Evolutionary conservation across 257 asterid species (phyloP).

Genomic region (Solanum habrochaites): DNA sequence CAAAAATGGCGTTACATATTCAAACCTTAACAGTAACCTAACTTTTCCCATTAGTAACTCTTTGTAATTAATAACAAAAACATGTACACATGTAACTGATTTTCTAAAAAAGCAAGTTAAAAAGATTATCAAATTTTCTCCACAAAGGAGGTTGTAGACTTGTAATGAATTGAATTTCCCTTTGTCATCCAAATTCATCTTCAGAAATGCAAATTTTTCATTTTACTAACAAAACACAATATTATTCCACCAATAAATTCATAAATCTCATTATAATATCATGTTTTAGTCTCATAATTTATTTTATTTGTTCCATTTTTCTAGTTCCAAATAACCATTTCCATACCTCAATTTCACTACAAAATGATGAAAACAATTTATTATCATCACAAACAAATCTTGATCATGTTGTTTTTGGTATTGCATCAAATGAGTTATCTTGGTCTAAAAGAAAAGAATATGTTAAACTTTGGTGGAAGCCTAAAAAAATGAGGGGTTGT

Average conservation of each 20-base stretch:
- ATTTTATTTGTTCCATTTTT: conserved; percentile 17
- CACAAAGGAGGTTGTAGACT: not conserved
- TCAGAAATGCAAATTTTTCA: conserved; percentile 26
- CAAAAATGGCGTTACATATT: not conserved
- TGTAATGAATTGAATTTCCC: not conserved
- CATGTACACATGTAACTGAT: not conserved
- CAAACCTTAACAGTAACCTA: not conserved
- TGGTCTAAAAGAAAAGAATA: conserved; percentile 48
- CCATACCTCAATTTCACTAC: conserved; percentile 11
- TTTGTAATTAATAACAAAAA: not conserved
- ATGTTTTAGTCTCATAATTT: conserved; percentile 13
- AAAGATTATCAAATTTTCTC: not conserved
- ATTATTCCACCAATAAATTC: conserved; percentile 9
- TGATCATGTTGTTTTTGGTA: conserved; percentile 63
- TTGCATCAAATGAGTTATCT: conserved; percentile 45
- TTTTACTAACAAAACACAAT: conserved; percentile 8
- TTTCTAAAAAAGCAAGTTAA: not conserved
- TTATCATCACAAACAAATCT: conserved; percentile 36
- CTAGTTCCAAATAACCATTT: conserved; percentile 10
- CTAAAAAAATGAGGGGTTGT: conserved; percentile 54
- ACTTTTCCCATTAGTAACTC: not conserved
- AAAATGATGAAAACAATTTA: not conserved
- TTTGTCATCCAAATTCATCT: not conserved
- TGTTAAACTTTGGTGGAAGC: conserved; percentile 70
- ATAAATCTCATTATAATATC: conserved; percentile 15